Percentiles rank a stretch among this genome's conserved stretches.
Evolutionary conservation across 1,284 basidiomycete species (phyloP).

Genomic region (Tylopilus orsonianus): DNA sequence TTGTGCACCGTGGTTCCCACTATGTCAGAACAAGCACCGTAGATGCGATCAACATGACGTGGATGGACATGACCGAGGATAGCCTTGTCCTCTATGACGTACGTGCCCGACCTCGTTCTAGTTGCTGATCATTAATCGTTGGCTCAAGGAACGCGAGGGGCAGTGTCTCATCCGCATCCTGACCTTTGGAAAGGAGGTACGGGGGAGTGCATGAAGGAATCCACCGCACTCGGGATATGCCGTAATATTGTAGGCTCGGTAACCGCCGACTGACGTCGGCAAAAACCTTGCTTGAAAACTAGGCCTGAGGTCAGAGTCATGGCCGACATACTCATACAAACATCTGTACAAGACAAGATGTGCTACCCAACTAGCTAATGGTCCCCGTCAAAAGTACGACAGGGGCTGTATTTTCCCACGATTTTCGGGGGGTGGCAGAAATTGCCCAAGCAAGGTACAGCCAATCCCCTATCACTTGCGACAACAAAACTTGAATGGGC

Average conservation of each 20-base stretch:
- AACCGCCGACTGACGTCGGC: no score
- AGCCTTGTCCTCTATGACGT: conserved; percentile 34
- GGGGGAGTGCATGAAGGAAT: conserved; percentile 12
- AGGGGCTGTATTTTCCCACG: no score
- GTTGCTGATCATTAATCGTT: conserved; percentile 7
- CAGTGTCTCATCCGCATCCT: conserved; percentile 35
- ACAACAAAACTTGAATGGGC: no score
- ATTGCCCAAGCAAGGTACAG: no score
- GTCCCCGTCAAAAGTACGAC: no score
- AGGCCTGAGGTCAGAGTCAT: no score
- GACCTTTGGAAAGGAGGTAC: conserved; percentile 33
- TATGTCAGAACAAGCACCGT: conserved; percentile 37
- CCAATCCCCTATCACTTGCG: no score
- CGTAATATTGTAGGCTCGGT: neutral
- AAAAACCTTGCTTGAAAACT: no score
- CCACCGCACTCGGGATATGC: conserved; percentile 1
- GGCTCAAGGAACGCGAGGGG: conserved; percentile 32
- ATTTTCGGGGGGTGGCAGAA: no score
- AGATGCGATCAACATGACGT: conserved; percentile 30
- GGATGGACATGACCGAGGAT: conserved; percentile 37
- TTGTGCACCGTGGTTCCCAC: conserved; percentile 22
- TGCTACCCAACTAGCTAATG: no score
- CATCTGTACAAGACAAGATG: no score
- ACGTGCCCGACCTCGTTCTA: conserved; percentile 6
- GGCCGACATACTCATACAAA: no score